These are phyloP conservation scores for Phytophthora fragariaefolia DNA, from an alignment of 352 stramenopile genomes.

Conservation along the genomic window DNA sequence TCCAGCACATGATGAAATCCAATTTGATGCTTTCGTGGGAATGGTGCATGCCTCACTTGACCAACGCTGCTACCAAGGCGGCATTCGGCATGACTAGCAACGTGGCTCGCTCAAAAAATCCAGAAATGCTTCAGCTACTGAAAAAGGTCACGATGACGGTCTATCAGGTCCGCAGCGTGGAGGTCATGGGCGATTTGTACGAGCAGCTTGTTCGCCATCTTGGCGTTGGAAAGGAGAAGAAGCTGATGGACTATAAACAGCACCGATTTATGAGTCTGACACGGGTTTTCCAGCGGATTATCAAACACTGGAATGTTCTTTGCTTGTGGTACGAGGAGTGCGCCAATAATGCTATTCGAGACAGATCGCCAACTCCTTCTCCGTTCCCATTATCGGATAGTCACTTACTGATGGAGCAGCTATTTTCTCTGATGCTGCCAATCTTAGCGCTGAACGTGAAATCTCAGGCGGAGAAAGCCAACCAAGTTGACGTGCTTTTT, in stretches of 20 bases:
- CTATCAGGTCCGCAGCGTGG: constrained; percentile 2
- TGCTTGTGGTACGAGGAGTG: constrained; percentile 4
- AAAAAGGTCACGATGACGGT: not conserved
- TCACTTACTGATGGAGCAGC: constrained; percentile 1
- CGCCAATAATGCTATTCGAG: not conserved
- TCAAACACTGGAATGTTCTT: constrained; percentile 9
- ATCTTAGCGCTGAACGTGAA: constrained; percentile 10
- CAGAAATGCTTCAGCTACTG: constrained; percentile 6
- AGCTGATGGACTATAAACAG: constrained; percentile 9
- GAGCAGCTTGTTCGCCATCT: not conserved
- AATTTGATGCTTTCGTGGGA: not conserved
- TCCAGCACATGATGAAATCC: constrained; percentile 7
- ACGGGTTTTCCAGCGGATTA: not conserved
- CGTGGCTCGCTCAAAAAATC: not conserved
- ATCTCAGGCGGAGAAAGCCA: constrained; percentile 5
- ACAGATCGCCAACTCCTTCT: not conserved
- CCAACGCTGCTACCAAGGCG: constrained; percentile 6
- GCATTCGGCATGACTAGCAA: constrained; percentile 8
- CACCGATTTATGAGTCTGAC: constrained; percentile 12
- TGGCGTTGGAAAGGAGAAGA: constrained; percentile 9
- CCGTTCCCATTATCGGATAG: not conserved
- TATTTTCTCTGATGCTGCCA: constrained; percentile 2
- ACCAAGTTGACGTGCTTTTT: constrained; percentile 18
- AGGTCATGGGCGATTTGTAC: constrained; percentile 9
- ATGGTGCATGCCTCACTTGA: constrained; percentile 3